Conservation (phyloP, 495 filamentous ascomycete genomes). For the Trypethelium eluteriae region DNA sequence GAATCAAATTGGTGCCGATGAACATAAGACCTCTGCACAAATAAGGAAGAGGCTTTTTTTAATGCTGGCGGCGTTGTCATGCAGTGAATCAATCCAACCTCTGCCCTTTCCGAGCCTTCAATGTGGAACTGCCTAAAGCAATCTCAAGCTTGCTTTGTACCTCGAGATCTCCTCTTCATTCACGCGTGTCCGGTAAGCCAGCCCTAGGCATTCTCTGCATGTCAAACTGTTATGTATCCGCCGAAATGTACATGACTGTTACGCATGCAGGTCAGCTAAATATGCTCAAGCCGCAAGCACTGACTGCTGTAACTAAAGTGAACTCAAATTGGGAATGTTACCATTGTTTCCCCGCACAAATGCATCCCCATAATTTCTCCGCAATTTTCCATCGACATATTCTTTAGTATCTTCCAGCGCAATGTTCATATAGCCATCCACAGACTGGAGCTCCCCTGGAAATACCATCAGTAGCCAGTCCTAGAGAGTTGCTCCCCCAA, state of each 20-base stretch:
- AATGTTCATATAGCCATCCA: constrained; percentile 99
- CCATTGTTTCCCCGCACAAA: constrained; percentile 97
- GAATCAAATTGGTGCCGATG: no score
- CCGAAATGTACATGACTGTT: constrained; percentile 69
- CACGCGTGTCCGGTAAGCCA: not conserved
- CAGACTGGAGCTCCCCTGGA: constrained; percentile 83
- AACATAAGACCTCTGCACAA: no score
- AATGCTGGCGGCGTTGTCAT: no score
- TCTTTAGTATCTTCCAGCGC: constrained; percentile 92
- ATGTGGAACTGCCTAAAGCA: no score
- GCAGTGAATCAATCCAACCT: no score
- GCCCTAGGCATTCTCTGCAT: not conserved
- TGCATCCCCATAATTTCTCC: constrained; percentile 82
- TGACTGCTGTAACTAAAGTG: not conserved
- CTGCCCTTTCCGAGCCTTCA: no score
- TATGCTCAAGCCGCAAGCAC: not conserved
- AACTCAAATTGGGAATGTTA: constrained; percentile 33
- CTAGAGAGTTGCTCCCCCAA: no score
- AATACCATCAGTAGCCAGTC: not conserved
- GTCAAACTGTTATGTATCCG: constrained; percentile 41
- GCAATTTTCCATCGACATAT: constrained; percentile 72
- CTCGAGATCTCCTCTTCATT: no score
- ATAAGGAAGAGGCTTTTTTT: no score
- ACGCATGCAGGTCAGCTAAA: constrained; percentile 3
- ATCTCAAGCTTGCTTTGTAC: no score